These are phyloP conservation scores for Wickerhamiella sorbophila DNA, from an alignment of 805 yeast genomes.

Conservation along the genomic window DNA sequence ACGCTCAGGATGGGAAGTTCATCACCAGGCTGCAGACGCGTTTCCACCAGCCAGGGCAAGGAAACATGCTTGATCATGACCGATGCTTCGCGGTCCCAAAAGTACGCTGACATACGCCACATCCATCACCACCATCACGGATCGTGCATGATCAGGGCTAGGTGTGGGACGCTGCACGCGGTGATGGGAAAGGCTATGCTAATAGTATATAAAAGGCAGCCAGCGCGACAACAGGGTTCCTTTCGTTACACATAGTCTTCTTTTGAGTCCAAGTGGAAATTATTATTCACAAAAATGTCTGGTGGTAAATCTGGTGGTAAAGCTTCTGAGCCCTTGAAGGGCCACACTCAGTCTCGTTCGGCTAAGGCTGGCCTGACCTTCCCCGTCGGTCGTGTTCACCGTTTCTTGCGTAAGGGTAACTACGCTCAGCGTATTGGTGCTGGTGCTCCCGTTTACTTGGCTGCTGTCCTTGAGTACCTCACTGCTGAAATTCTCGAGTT, in stretches of 20 bases:
- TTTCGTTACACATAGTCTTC: slow-evolving; percentile 8
- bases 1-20: background rate
- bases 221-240: slow-evolving; percentile 1
- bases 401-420: slow-evolving; percentile 81
- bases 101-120: background rate
- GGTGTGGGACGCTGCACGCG: background rate
- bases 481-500: slow-evolving; percentile 95
- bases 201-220: slow-evolving; percentile 1
- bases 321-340: slow-evolving; percentile 82
- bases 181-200: background rate
- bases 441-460: slow-evolving; percentile 82
- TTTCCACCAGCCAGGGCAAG: background rate
- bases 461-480: slow-evolving; percentile 89
- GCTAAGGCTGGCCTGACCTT: slow-evolving; percentile 50
- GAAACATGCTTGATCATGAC: slow-evolving; percentile 1
- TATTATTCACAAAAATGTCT: slow-evolving; percentile 40
- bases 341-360: slow-evolving; percentile 86
- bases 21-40: slow-evolving; percentile 2
- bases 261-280: slow-evolving; percentile 8
- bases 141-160: slow-evolving; percentile 1
- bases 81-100: background rate
- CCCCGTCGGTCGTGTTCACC: slow-evolving; percentile 98
- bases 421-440: slow-evolving; percentile 64
- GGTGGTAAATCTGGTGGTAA: slow-evolving; percentile 77
- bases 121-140: background rate